Evolutionary conservation across 106 monocot species (phyloP), one percentile per base, ranked within the genome.

Genomic region (Dendrobium chrysotoxum): DNA sequence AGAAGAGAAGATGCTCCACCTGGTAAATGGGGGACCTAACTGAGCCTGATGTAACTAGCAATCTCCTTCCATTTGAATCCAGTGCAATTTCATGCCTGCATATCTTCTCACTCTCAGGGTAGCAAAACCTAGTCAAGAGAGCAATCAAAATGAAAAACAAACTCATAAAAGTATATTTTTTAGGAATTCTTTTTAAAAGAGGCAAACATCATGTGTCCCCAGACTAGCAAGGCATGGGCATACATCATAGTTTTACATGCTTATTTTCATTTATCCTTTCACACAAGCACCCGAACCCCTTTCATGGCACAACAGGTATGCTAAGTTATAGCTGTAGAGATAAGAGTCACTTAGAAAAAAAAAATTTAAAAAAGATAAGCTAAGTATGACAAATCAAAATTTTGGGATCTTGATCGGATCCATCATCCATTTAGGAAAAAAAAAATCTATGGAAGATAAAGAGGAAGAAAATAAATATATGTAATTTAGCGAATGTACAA

Each of bases 11-110:
- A 35, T 3, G 53, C 38, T 10, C 40, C 55, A 95, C 97, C 95
- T 99, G 94, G 66, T 93, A 99, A 81, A 99, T 93, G 3, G 98
- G 95, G 30, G 98, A 92, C 83, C 94, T 90, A 47, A 94, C 97
- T 28, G 85, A 98, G 79, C 86, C 91, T 5, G 98, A 99, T 72
- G 95, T 90, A 45, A 93, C 90, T 77, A 99, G 78, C 84, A 95
- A 84, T 76, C 89, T 92, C 79, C 81, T 90, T 55, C 98, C 98
- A 86, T 89, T 87, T 40, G 89, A 91, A 82, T 95, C 91, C 78
- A 99, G 67, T 40, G 92, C 86, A 79, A 95, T 93, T 74, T 99
- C 98, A 90, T 99, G 98, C 77, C 92, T 93, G 28, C 89, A 86
- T 58, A 76, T 66, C 25, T 87, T 91, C 31, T 82, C 86, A 80